Conservation (phyloP, 2,329 filamentous ascomycete species). For the Ascochyta pisi region DNA sequence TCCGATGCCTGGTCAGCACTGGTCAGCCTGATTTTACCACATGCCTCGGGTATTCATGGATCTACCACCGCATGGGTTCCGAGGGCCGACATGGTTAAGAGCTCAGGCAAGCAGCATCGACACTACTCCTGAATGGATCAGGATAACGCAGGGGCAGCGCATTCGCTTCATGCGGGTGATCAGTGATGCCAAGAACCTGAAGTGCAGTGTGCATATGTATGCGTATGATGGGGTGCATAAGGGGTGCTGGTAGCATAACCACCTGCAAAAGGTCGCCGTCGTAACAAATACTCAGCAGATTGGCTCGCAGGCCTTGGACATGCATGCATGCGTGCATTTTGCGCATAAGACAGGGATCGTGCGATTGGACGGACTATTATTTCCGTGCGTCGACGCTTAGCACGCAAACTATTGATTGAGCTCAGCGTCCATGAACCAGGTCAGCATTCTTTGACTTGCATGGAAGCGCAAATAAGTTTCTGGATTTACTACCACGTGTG, state of each 20-base stretch:
- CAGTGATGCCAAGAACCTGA: conserved; percentile 23
- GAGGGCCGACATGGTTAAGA: not conserved
- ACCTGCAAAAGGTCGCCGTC: conserved; percentile 11
- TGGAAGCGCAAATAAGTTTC: conserved; percentile 1
- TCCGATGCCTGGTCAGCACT: not conserved
- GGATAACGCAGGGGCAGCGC: conserved; percentile 12
- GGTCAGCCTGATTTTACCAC: not conserved
- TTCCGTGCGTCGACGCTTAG: conserved; percentile 11
- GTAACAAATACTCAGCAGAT: conserved; percentile 9
- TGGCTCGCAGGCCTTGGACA: conserved; percentile 4
- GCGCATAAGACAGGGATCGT: conserved; percentile 5
- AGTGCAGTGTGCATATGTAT: conserved; percentile 20
- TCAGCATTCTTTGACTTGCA: not conserved
- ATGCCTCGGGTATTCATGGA: conserved; percentile 5
- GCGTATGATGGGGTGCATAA: conserved; percentile 15
- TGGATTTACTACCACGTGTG: not conserved
- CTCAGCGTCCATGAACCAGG: not conserved
- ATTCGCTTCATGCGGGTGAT: conserved; percentile 19
- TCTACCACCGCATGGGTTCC: not conserved
- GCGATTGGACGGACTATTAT: conserved; percentile 13
- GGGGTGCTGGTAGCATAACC: conserved; percentile 2
- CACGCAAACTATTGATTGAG: not conserved
- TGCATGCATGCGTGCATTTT: conserved; percentile 12
- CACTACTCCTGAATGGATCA: not conserved
- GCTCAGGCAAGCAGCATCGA: not conserved